Conservation (phyloP, 2,329 filamentous ascomycete species). For the Madurella fahalii region DNA sequence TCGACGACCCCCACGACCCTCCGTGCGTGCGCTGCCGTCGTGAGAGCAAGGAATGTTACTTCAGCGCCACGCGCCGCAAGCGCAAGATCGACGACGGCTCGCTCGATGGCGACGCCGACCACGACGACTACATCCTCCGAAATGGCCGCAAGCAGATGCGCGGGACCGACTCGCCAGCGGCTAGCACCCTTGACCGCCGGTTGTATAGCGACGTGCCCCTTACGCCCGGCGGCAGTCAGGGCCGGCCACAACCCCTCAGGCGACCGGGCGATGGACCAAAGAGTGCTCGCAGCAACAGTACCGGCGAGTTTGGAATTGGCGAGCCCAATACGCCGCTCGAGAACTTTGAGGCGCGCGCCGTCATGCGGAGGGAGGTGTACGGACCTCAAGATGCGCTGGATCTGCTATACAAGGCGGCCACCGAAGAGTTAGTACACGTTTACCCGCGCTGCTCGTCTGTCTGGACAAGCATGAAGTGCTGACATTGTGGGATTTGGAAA, state of each 20-base stretch:
- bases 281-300: slow-evolving; percentile 33
- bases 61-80: slow-evolving; percentile 91
- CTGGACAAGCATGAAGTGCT: slow-evolving; percentile 8
- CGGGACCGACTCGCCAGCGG: slow-evolving; percentile 40
- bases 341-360: slow-evolving; percentile 60
- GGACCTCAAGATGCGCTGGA: slow-evolving; percentile 91
- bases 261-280: slow-evolving; percentile 48
- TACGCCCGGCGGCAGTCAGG: slow-evolving; percentile 62
- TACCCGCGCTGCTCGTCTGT: background rate
- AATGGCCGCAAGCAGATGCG: slow-evolving; percentile 68
- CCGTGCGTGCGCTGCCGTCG: slow-evolving; percentile 90
- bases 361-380: slow-evolving; percentile 71
- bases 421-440: slow-evolving; percentile 43
- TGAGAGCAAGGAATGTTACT: slow-evolving; percentile 95
- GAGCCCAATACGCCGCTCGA: slow-evolving; percentile 60
- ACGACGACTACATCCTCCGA: slow-evolving; percentile 65
- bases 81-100: slow-evolving; percentile 56
- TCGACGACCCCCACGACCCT: slow-evolving; percentile 90
- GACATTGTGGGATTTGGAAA: slow-evolving; percentile 8
- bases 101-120: slow-evolving; percentile 47
- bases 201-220: slow-evolving; percentile 55
- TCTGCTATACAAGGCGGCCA: slow-evolving; percentile 82
- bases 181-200: slow-evolving; percentile 37
- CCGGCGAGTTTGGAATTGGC: slow-evolving; percentile 41
- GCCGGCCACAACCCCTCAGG: slow-evolving; percentile 61